A percentile compares a stretch with the other conserved stretches of the same genome.
Conservation (phyloP, 1,284 basidiomycete genomes). For the Malassezia equina region DNA sequence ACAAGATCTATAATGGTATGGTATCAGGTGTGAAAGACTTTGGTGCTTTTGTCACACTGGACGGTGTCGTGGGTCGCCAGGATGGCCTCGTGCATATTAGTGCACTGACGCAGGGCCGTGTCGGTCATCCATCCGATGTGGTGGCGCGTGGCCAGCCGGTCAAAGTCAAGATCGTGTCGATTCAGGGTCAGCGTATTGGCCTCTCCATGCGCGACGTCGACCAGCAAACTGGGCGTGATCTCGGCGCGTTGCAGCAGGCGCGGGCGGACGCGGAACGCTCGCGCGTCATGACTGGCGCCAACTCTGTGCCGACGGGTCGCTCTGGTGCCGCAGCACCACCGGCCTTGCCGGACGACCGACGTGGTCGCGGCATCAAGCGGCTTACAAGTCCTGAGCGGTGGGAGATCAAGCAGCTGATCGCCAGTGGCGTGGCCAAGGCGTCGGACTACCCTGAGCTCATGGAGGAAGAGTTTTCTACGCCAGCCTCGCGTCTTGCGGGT, state of each 20-base stretch:
- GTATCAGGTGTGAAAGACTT: constrained; percentile 84
- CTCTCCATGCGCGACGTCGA: constrained; percentile 98
- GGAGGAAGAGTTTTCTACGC: constrained; percentile 52
- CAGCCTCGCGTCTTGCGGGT: constrained; percentile 24
- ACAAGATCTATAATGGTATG: constrained; percentile 86
- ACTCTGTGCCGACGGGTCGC: constrained; percentile 49
- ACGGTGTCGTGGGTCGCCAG: constrained; percentile 70
- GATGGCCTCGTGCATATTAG: constrained; percentile 96
- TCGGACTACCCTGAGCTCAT: constrained; percentile 93
- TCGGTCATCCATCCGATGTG: constrained; percentile 76
- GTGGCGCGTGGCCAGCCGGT: constrained; percentile 72
- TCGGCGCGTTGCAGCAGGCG: constrained; percentile 82
- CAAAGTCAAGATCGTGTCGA: constrained; percentile 72
- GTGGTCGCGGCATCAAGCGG: constrained; percentile 59
- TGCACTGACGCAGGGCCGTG: constrained; percentile 69
- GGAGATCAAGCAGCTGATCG: constrained; percentile 98
- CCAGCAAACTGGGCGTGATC: constrained; percentile 74
- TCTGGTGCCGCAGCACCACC: background rate
- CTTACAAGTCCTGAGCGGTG: constrained; percentile 93
- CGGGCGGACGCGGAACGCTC: constrained; percentile 52
- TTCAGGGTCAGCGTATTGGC: constrained; percentile 67
- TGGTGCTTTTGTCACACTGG: constrained; percentile 81
- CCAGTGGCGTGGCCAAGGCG: constrained; percentile 80
- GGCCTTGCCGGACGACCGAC: background rate
- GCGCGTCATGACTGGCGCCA: constrained; percentile 50